phyloP scores from a whole-genome alignment of 2,329 filamentous ascomycete species.

The Zymoseptoria passerinii region DNA sequence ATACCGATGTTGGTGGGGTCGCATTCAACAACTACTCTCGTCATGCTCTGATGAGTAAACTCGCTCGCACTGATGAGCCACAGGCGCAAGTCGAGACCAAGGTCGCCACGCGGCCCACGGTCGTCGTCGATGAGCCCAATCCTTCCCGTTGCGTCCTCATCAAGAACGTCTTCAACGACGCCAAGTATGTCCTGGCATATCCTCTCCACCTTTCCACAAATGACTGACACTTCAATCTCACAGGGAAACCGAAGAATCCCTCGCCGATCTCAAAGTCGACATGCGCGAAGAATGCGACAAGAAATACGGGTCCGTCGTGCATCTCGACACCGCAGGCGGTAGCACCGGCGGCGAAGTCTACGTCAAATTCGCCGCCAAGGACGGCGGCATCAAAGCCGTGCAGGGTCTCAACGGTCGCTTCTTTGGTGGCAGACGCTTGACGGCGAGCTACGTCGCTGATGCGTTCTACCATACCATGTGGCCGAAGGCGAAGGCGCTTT shows the following conservation, averaged over 20 bases:
- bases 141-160: slow-evolving; percentile 89
- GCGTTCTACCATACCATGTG: slow-evolving; percentile 69
- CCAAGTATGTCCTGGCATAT: slow-evolving; percentile 59
- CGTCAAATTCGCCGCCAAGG: slow-evolving; percentile 93
- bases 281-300: slow-evolving; percentile 85
- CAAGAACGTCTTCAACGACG: slow-evolving; percentile 89
- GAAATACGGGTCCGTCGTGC: slow-evolving; percentile 95
- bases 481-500: slow-evolving; percentile 21
- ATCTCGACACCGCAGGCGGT: slow-evolving; percentile 73
- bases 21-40: slow-evolving; percentile 99
- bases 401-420: slow-evolving; percentile 95
- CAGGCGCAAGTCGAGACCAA: slow-evolving; percentile 61
- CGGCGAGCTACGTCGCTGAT: slow-evolving; percentile 91
- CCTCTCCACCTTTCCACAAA: background rate
- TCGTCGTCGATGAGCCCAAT: slow-evolving; percentile 74
- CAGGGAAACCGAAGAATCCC: slow-evolving; percentile 68
- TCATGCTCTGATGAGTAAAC: slow-evolving; percentile 96
- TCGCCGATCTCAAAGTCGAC: slow-evolving; percentile 89
- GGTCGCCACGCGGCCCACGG: slow-evolving; percentile 50
- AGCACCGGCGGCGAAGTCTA: slow-evolving; percentile 95
- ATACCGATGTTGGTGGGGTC: slow-evolving; percentile 94
- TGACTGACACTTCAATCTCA: slow-evolving; percentile 10
- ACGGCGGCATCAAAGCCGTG: slow-evolving; percentile 94
- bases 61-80: slow-evolving; percentile 87
- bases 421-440: slow-evolving; percentile 89